These are phyloP conservation scores for Umbelopsis isabellina DNA, from an alignment of 192 early-diverging fungal genomes.

Conservation along the genomic window DNA sequence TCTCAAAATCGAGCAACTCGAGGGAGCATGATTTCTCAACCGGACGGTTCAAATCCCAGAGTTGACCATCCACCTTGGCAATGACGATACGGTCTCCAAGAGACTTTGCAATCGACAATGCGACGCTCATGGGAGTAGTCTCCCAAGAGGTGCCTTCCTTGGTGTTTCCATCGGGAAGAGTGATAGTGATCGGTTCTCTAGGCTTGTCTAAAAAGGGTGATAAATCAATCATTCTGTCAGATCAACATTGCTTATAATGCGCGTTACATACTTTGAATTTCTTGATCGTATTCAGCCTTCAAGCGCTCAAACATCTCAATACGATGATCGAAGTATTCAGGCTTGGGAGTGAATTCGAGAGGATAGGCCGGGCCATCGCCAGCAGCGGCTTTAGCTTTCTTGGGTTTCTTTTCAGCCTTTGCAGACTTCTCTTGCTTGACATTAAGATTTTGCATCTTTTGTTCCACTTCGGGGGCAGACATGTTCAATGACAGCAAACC, in stretches of 20 bases:
- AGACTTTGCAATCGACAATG: conserved; percentile 85
- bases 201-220: conserved; percentile 61
- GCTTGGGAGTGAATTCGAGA: conserved; percentile 60
- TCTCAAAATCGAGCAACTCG: conserved; percentile 94
- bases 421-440: conserved; percentile 23
- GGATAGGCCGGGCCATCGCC: conserved; percentile 28
- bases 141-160: conserved; percentile 90
- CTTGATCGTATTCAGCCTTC: conserved; percentile 66
- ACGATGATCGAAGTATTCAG: conserved; percentile 79
- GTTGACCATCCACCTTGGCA: conserved; percentile 88
- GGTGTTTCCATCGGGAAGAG: conserved; percentile 83
- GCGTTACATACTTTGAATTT: conserved; percentile 57
- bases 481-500: conserved; percentile 23
- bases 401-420: conserved; percentile 32
- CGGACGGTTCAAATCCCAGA: conserved; percentile 90
- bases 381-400: conserved; percentile 50
- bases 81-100: conserved; percentile 90
- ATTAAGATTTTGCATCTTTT: conserved; percentile 25
- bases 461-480: conserved; percentile 24
- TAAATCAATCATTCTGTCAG: neutral
- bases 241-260: neutral
- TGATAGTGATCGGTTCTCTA: conserved; percentile 78
- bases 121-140: conserved; percentile 93
- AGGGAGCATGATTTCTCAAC: conserved; percentile 79
- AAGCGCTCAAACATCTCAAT: conserved; percentile 81